Percentiles rank a stretch among this genome's conserved stretches.
Conservation (phyloP, 768 basidiomycete genomes). For the Boletus pseudopeckii region DNA sequence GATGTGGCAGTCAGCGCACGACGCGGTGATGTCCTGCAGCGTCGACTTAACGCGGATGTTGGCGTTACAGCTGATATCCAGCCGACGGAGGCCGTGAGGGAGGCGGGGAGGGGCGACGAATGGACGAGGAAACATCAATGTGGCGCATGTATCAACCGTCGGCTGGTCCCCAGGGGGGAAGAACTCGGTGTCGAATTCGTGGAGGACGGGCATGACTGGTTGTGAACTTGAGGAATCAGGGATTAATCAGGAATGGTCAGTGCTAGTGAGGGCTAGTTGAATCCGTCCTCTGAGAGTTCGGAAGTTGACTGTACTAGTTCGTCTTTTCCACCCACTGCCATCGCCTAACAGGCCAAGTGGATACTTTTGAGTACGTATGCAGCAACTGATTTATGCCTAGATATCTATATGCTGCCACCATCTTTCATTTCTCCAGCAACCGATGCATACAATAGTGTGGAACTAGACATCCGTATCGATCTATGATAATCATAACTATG, state of each 20-base stretch:
- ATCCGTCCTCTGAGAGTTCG: not conserved
- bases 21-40: not conserved
- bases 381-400: no score
- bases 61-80: conserved; percentile 5
- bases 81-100: conserved; percentile 9
- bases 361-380: no score
- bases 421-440: no score
- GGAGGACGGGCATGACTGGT: conserved; percentile 10
- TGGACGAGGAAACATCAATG: conserved; percentile 9
- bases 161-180: not conserved
- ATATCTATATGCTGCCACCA: no score
- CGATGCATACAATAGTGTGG: no score
- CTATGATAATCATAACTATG: not conserved
- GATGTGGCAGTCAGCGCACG: conserved; percentile 9
- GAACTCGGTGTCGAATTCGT: conserved; percentile 9
- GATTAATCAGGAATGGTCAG: no score
- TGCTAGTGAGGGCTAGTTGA: not conserved
- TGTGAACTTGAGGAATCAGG: not conserved
- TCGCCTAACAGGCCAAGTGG: no score
- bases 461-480: not conserved
- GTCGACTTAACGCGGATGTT: conserved; percentile 14
- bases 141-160: conserved; percentile 4
- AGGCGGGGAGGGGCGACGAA: conserved; percentile 18
- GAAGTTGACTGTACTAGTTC: no score
- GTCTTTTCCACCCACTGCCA: no score